Conservation (phyloP, 1,284 basidiomycete species). For the Cystobasidium slooffiae region DNA sequence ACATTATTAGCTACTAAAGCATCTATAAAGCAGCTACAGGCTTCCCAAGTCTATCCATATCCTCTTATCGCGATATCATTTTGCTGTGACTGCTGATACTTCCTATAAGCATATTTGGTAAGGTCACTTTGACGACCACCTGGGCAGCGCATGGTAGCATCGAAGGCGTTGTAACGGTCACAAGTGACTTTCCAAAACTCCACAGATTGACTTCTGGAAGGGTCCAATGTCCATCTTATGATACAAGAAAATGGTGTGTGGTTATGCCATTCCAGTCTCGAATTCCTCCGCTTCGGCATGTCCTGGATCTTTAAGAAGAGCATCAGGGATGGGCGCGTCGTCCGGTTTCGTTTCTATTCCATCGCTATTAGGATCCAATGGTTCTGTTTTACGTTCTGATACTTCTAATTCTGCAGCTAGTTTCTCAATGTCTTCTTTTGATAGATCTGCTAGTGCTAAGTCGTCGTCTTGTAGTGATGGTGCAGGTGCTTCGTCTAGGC, state of each 20-base stretch:
- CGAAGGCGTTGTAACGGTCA: not conserved
- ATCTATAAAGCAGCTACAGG: not conserved
- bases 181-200: not conserved
- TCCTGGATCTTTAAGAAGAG: constrained; percentile 28
- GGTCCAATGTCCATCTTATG: not conserved
- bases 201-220: too few species aligned
- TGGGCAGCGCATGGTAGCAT: too few species aligned
- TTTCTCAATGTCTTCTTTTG: constrained; percentile 24
- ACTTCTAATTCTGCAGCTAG: constrained; percentile 34
- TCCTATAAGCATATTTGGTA: not conserved
- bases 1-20: not conserved
- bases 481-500: constrained; percentile 40
- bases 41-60: too few species aligned
- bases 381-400: constrained; percentile 24
- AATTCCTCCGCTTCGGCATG: constrained; percentile 38
- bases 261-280: constrained; percentile 39
- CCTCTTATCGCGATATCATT: too few species aligned
- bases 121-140: not conserved
- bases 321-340: constrained; percentile 7
- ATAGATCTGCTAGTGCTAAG: constrained; percentile 29
- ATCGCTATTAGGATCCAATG: constrained; percentile 24
- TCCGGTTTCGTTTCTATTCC: constrained; percentile 32
- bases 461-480: constrained; percentile 40
- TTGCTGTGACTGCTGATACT: not conserved
- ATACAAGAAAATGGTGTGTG: not conserved